Percentiles rank a stretch among this genome's conserved stretches.
Conservation (phyloP, 2,329 filamentous ascomycete genomes). For the Catunica adiposa region DNA sequence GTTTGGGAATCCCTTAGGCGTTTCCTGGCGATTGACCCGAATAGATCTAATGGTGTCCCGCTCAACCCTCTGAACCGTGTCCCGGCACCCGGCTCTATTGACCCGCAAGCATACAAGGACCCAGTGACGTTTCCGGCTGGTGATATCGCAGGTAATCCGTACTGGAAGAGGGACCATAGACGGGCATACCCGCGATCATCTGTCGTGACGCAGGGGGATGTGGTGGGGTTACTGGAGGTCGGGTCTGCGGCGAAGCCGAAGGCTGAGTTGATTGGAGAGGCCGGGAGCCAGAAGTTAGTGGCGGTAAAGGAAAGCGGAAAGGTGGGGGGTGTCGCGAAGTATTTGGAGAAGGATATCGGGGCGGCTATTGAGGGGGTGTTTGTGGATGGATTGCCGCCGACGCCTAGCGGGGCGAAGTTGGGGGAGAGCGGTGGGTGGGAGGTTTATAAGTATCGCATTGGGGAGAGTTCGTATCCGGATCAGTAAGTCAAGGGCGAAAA, state of each 20-base stretch:
- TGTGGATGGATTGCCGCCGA: constrained; percentile 67
- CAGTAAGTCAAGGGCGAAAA: constrained; percentile 34
- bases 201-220: constrained; percentile 67
- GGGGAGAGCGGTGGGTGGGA: constrained; percentile 37
- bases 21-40: constrained; percentile 62
- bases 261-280: constrained; percentile 58
- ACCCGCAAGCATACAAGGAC: constrained; percentile 24
- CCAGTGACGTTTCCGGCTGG: constrained; percentile 38
- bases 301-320: constrained; percentile 59
- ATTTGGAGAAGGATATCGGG: constrained; percentile 34
- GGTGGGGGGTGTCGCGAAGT: constrained; percentile 47
- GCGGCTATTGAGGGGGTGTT: constrained; percentile 40
- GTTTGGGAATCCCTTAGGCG: constrained; percentile 75
- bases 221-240: constrained; percentile 68
- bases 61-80: constrained; percentile 86
- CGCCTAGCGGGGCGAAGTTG: constrained; percentile 53
- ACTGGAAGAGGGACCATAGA: constrained; percentile 80
- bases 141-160: constrained; percentile 24
- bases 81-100: constrained; percentile 39
- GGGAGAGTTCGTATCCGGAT: constrained; percentile 54
- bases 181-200: constrained; percentile 68
- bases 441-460: constrained; percentile 49
- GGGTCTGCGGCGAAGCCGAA: constrained; percentile 70
- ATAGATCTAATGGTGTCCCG: constrained; percentile 80
- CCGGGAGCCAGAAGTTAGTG: constrained; percentile 48